Percentiles rank a stretch among this genome's conserved stretches.
phyloP scores from a whole-genome alignment of 805 yeast species.

The Yueomyces sp. region DNA sequence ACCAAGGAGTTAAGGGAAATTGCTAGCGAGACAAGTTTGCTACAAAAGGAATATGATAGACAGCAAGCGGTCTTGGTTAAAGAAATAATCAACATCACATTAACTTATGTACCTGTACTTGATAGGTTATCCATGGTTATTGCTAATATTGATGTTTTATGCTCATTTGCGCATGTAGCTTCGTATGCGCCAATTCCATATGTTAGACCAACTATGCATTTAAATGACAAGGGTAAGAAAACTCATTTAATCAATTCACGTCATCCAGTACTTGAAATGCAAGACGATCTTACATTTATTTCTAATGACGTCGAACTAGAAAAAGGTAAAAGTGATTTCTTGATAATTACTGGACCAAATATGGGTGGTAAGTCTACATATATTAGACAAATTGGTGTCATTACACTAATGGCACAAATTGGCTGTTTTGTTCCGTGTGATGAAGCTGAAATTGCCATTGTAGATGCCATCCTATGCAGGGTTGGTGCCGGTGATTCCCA shows the following conservation, averaged over 20 bases:
- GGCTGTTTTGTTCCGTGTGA: conserved; percentile 81
- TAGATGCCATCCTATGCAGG: conserved; percentile 86
- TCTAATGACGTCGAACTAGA: conserved; percentile 73
- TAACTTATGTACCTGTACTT: conserved; percentile 71
- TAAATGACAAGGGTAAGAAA: conserved; percentile 33
- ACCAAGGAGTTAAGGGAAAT: conserved; percentile 49
- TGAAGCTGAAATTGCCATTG: conserved; percentile 66
- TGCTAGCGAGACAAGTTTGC: conserved; percentile 42
- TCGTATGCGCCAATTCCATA: conserved; percentile 76
- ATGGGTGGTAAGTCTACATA: conserved; percentile 97
- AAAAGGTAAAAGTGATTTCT: conserved; percentile 48
- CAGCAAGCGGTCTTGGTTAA: conserved; percentile 69
- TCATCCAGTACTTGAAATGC: conserved; percentile 90
- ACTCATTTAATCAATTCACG: conserved; percentile 61
- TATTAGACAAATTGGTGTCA: conserved; percentile 79
- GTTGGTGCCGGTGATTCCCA: conserved; percentile 99
- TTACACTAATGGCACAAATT: conserved; percentile 75
- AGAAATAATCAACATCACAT: conserved; percentile 69
- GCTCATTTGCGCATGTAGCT: conserved; percentile 73
- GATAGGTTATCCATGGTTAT: conserved; percentile 50
- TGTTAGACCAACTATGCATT: conserved; percentile 57
- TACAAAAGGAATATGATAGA: conserved; percentile 53
- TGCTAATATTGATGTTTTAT: conserved; percentile 71
- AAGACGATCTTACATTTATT: conserved; percentile 81
- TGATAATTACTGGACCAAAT: conserved; percentile 88